Percentiles rank a stretch among this genome's conserved stretches.
Conservation (phyloP, 495 filamentous ascomycete species). For the Penicillium turbatum region DNA sequence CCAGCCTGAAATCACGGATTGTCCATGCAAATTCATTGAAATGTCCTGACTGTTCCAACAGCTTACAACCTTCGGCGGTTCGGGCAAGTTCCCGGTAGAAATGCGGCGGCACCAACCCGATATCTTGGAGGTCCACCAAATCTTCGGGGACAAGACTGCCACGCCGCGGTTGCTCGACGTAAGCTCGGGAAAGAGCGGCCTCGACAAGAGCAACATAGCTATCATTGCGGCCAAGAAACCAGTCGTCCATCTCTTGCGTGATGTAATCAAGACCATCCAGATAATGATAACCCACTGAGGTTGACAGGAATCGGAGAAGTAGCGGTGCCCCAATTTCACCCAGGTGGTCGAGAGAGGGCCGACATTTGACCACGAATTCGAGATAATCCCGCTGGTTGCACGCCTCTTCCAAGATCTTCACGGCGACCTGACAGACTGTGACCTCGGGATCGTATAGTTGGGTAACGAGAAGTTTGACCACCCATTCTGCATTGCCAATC, state of each 20-base stretch:
- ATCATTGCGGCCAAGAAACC: slow-evolving; percentile 95
- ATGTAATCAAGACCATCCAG: slow-evolving; percentile 96
- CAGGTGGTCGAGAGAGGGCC: slow-evolving; percentile 91
- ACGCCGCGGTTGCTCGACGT: slow-evolving; percentile 55
- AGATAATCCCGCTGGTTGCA: slow-evolving; percentile 86
- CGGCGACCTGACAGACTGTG: slow-evolving; percentile 89
- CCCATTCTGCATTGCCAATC: slow-evolving; percentile 72
- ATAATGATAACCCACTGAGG: slow-evolving; percentile 95
- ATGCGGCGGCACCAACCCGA: slow-evolving; percentile 79
- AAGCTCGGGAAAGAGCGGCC: slow-evolving; percentile 86
- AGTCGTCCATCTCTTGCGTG: slow-evolving; percentile 98
- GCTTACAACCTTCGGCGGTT: slow-evolving; percentile 84
- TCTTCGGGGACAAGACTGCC: slow-evolving; percentile 48
- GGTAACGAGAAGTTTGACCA: slow-evolving; percentile 90
- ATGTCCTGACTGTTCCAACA: slow-evolving; percentile 88
- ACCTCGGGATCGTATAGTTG: slow-evolving; percentile 97
- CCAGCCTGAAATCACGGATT: slow-evolving; percentile 77
- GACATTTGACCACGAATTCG: slow-evolving; percentile 93
- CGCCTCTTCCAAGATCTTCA: slow-evolving; percentile 95
- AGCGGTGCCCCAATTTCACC: slow-evolving; percentile 96
- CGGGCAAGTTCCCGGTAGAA: slow-evolving; percentile 95
- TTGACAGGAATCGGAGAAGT: slow-evolving; percentile 87
- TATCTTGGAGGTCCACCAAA: slow-evolving; percentile 53
- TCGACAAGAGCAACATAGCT: slow-evolving; percentile 92
- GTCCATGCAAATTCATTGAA: slow-evolving; percentile 88